Evolutionary conservation across 345 rosid genomes (phyloP).

Genomic region (Laguncularia racemosa): DNA sequence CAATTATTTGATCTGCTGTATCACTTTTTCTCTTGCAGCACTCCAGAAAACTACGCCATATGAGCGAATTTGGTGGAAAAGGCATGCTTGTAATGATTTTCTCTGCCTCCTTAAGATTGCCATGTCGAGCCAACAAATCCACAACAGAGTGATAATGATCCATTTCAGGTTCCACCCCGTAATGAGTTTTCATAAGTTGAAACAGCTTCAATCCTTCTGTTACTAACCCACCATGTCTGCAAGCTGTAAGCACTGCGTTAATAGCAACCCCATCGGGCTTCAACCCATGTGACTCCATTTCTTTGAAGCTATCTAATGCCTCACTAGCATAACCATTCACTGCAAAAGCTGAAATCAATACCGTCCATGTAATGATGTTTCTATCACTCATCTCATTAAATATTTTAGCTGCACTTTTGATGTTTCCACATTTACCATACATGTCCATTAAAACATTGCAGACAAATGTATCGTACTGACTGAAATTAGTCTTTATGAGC

Average conservation of each 20-base stretch:
- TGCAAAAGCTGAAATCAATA: conserved; percentile 65
- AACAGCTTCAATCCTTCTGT: conserved; percentile 70
- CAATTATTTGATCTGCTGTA: conserved; percentile 8
- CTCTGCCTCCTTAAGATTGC: conserved; percentile 63
- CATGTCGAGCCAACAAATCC: conserved; percentile 58
- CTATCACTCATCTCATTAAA: conserved; percentile 39
- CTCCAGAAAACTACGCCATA: conserved; percentile 73
- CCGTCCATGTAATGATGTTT: conserved; percentile 78
- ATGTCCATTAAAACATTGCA: conserved; percentile 72
- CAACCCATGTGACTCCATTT: conserved; percentile 45
- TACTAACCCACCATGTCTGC: conserved; percentile 69
- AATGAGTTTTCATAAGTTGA: conserved; percentile 35
- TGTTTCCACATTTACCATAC: conserved; percentile 88
- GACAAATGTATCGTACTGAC: conserved; percentile 43
- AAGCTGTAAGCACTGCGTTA: conserved; percentile 55
- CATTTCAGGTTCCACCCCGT: conserved; percentile 56
- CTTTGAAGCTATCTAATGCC: conserved; percentile 56
- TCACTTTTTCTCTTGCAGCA: conserved; percentile 42
- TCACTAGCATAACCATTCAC: conserved; percentile 46
- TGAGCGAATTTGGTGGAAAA: conserved; percentile 50
- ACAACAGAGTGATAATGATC: conserved; percentile 72
- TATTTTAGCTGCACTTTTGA: conserved; percentile 32
- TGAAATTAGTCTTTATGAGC: conserved; percentile 51
- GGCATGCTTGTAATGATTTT: conserved; percentile 57
- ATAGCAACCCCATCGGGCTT: conserved; percentile 68